Evolutionary conservation across 768 basidiomycete genomes (phyloP).

Genomic region (Russula vinacea): DNA sequence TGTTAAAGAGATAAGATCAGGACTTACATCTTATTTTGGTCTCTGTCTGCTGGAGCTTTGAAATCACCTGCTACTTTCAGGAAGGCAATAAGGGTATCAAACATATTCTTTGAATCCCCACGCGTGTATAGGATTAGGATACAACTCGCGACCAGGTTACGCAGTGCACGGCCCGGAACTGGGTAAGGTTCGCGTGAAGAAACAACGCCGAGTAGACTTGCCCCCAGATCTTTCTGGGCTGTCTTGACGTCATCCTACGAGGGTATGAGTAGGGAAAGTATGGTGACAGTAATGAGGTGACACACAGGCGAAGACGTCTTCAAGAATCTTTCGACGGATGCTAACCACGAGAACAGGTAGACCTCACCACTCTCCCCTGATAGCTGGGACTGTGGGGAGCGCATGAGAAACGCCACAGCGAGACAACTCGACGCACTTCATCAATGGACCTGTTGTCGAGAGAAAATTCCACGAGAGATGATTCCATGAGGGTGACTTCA

Average conservation of each 20-base stretch:
- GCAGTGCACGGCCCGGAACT: conserved; percentile 81
- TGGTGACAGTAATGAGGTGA: conserved; percentile 16
- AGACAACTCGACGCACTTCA: conserved; percentile 18
- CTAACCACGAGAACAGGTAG: conserved; percentile 82
- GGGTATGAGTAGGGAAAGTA: not conserved
- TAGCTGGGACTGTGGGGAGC: conserved; percentile 53
- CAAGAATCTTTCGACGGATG: conserved; percentile 58
- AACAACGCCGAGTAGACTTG: conserved; percentile 63
- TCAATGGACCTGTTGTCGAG: conserved; percentile 27
- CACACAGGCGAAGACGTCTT: conserved; percentile 52
- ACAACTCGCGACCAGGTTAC: conserved; percentile 76
- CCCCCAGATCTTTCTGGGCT: conserved; percentile 59
- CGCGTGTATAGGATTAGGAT: conserved; percentile 68
- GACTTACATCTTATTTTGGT: conserved; percentile 63
- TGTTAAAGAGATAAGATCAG: not conserved
- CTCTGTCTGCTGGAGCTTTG: conserved; percentile 58
- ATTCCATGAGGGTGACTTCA: conserved; percentile 16
- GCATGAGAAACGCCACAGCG: not conserved
- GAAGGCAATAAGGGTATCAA: conserved; percentile 79
- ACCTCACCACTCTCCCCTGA: conserved; percentile 75
- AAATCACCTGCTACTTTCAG: conserved; percentile 71
- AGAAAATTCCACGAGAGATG: conserved; percentile 19
- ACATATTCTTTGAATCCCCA: conserved; percentile 80
- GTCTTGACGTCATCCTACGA: conserved; percentile 64
- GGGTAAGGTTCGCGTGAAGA: conserved; percentile 64